phyloP scores from a whole-genome alignment of 129 eudicot species.

The Escallonia herrerae region DNA sequence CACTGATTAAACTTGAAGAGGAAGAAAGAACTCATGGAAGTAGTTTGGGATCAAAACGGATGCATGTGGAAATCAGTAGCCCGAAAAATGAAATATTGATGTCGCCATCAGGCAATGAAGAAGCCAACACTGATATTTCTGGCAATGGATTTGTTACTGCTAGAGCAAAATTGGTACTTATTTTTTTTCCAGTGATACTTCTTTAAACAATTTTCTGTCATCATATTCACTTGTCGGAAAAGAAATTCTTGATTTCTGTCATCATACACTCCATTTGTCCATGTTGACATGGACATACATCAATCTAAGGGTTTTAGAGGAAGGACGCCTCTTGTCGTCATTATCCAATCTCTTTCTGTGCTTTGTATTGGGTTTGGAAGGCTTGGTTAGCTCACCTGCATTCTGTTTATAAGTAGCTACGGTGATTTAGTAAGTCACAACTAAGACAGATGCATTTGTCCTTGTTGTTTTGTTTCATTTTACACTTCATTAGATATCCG shows the following conservation, averaged over 20 bases:
- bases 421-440: conserved; percentile 7
- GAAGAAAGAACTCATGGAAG: conserved; percentile 44
- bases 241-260: not conserved
- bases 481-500: too few species aligned
- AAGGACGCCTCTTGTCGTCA: too few species aligned
- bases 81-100: conserved; percentile 41
- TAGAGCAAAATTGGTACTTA: conserved; percentile 78
- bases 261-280: too few species aligned
- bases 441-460: conserved; percentile 1
- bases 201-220: conserved; percentile 3
- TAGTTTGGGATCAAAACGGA: conserved; percentile 50
- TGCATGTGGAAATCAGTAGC: conserved; percentile 58
- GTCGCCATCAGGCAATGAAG: conserved; percentile 63
- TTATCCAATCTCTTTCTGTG: too few species aligned
- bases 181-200: not conserved
- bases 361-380: too few species aligned
- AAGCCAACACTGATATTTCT: conserved; percentile 42
- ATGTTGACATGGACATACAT: not conserved
- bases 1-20: conserved; percentile 34
- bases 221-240: not conserved
- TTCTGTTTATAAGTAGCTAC: not conserved
- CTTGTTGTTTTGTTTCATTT: not conserved
- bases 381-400: too few species aligned
- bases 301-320: too few species aligned
- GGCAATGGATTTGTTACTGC: conserved; percentile 90